These are phyloP conservation scores for Coprinellus micaceus DNA, from an alignment of 768 basidiomycete genomes.

Conservation along the genomic window DNA sequence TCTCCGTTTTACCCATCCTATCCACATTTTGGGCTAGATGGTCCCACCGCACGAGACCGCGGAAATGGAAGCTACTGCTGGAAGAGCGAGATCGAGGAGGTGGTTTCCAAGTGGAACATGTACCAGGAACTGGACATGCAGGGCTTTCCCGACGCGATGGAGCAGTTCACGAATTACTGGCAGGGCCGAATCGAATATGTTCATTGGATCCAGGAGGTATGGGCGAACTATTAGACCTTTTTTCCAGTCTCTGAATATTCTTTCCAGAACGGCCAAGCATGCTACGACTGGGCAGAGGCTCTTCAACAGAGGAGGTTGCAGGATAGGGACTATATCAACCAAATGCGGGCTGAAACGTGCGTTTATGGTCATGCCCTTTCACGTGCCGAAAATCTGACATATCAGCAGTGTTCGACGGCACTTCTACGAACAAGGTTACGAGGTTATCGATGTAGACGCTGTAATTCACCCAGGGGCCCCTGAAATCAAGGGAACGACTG, in stretches of 20 bases:
- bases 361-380: not conserved
- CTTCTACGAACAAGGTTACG: conserved; percentile 1
- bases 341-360: not conserved
- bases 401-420: not conserved
- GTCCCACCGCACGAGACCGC: not conserved
- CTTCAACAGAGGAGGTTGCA: not conserved
- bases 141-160: not conserved
- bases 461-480: not conserved
- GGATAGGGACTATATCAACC: not conserved
- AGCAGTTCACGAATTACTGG: not conserved
- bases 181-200: not conserved
- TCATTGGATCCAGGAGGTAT: not conserved
- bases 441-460: not conserved
- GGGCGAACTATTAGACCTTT: not conserved
- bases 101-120: too few relatives aligned
- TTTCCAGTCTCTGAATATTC: not conserved
- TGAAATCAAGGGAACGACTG: not conserved
- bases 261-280: not conserved
- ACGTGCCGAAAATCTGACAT: not conserved
- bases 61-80: not conserved
- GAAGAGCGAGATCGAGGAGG: too few relatives aligned
- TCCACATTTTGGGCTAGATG: too few relatives aligned
- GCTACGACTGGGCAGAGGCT: not conserved
- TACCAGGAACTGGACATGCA: not conserved
- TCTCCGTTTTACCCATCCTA: too few relatives aligned